Percentiles rank a stretch among this genome's conserved stretches.
phyloP scores from a whole-genome alignment of 306 rosid genomes.

The Quillaja saponaria region DNA sequence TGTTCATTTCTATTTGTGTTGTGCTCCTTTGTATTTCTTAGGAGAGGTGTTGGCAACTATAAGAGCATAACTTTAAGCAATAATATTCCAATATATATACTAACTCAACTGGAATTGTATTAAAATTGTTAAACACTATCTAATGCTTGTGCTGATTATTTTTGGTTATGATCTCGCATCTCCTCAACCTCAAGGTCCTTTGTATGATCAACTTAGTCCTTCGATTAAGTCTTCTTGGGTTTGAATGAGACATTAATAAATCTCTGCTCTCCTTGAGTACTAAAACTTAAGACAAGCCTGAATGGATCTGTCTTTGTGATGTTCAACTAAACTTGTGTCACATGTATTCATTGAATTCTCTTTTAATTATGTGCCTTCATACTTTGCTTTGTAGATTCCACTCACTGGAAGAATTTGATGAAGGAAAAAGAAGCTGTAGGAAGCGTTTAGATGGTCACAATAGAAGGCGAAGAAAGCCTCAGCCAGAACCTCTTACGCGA shows the following conservation, averaged over 20 bases:
- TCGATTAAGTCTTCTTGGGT: not conserved
- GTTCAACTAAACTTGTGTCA: too few species aligned
- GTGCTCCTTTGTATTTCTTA: too few species aligned
- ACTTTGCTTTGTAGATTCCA: constrained; percentile 64
- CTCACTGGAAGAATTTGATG: constrained; percentile 90
- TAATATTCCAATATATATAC: too few species aligned
- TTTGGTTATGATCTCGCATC: not conserved
- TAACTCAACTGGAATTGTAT: too few species aligned
- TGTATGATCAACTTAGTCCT: too few species aligned
- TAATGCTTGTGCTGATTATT: not conserved
- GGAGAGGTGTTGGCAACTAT: too few species aligned
- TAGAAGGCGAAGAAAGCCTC: constrained; percentile 93
- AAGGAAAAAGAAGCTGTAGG: constrained; percentile 94
- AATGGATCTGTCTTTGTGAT: too few species aligned
- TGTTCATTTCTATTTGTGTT: not conserved
- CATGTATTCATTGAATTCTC: too few species aligned
- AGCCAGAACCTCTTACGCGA: constrained; percentile 56
- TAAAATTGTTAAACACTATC: too few species aligned
- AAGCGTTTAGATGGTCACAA: constrained; percentile 96
- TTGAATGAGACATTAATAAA: not conserved
- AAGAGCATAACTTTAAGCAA: too few species aligned
- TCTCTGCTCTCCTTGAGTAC: not conserved
- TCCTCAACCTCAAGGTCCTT: not conserved
- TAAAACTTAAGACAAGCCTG: too few species aligned
- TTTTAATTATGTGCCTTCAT: not conserved